A percentile compares a stretch with the other conserved stretches of the same genome.
Evolutionary conservation across 768 basidiomycete genomes (phyloP).

Genomic region (Lactifluus rugatus): DNA sequence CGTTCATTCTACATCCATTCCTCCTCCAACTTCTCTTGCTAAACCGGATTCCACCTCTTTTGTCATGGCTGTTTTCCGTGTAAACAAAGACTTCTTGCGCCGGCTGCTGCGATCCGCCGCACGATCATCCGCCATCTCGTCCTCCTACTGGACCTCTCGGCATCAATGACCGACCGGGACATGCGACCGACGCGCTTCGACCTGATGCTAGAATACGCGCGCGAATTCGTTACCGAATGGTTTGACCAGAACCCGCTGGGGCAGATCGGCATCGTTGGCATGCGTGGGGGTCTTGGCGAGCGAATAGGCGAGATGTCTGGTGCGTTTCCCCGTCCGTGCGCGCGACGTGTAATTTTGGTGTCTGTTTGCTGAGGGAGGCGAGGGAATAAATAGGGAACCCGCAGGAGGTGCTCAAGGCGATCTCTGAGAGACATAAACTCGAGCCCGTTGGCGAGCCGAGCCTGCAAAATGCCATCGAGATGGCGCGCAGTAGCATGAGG

Average conservation of each 20-base stretch:
- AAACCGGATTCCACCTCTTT: too few relatives aligned
- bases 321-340: constrained; percentile 27
- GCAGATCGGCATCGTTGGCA: constrained; percentile 90
- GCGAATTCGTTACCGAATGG: constrained; percentile 92
- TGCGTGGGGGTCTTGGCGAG: constrained; percentile 87
- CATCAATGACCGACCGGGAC: constrained; percentile 91
- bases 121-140: constrained; percentile 95
- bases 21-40: not conserved
- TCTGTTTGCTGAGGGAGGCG: not conserved
- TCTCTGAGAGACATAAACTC: constrained; percentile 78
- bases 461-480: constrained; percentile 94
- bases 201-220: constrained; percentile 77
- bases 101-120: constrained; percentile 80
- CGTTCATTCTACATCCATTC: not conserved
- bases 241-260: constrained; percentile 99
- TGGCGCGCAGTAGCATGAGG: constrained; percentile 93
- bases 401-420: constrained; percentile 83
- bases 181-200: constrained; percentile 94
- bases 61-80: too few relatives aligned
- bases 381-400: constrained; percentile 62
- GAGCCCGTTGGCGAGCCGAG: constrained; percentile 91
- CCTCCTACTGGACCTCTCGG: constrained; percentile 84
- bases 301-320: constrained; percentile 89
- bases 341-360: not conserved
- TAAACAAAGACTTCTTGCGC: constrained; percentile 70